Percentiles rank a stretch among this genome's conserved stretches.
These are phyloP conservation scores for Leucocoprinus birnbaumii DNA, from an alignment of 768 basidiomycete genomes.

Conservation along the genomic window DNA sequence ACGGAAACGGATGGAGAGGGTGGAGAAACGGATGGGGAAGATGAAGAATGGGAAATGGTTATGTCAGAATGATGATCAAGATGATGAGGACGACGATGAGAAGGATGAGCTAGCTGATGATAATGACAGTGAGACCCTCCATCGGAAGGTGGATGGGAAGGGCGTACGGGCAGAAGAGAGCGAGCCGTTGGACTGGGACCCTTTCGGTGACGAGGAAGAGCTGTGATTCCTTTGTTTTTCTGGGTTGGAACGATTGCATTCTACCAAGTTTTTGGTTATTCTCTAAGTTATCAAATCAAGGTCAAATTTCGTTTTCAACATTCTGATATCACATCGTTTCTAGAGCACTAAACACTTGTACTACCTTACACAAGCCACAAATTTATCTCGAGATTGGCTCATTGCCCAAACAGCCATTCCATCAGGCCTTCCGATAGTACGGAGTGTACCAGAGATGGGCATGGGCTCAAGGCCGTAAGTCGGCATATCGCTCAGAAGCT, in stretches of 20 bases:
- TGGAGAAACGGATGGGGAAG: slow-evolving; percentile 24
- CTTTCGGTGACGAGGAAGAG: slow-evolving; percentile 29
- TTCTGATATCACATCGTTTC: no score
- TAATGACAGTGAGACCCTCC: slow-evolving; percentile 4
- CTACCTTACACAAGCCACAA: no score
- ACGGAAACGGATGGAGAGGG: slow-evolving; percentile 30
- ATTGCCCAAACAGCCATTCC: no score
- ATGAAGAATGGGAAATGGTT: slow-evolving; percentile 30
- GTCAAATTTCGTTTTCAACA: no score
- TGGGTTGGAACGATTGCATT: not conserved
- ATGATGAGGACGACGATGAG: slow-evolving; percentile 20
- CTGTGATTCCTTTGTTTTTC: slow-evolving; percentile 14
- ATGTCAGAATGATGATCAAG: slow-evolving; percentile 27
- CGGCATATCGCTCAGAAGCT: no score
- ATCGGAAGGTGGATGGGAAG: slow-evolving; percentile 3
- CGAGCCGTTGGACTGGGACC: slow-evolving; percentile 24
- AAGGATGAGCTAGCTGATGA: slow-evolving; percentile 14
- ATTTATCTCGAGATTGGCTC: no score
- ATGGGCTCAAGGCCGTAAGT: no score
- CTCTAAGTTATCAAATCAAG: not conserved
- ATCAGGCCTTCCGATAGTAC: no score
- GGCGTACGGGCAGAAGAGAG: slow-evolving; percentile 7
- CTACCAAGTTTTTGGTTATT: not conserved
- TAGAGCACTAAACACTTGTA: no score
- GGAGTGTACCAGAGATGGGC: no score